Conservation (phyloP, 441 rosid genomes). For the Syzygium syzygioides region DNA sequence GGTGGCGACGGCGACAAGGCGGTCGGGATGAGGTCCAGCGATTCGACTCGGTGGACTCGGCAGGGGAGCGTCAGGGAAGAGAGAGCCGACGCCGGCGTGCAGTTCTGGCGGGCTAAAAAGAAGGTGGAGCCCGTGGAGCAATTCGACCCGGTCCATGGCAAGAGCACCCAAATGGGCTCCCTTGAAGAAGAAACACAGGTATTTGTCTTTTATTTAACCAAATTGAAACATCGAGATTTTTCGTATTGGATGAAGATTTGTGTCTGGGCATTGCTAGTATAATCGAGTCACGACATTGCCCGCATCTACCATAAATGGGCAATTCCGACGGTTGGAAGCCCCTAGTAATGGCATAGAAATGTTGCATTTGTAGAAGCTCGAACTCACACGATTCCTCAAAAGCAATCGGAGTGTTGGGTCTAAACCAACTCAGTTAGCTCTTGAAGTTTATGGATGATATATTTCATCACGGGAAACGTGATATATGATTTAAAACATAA, state of each 20-base stretch:
- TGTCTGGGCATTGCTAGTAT: background rate
- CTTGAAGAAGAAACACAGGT: background rate
- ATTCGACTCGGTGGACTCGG: background rate
- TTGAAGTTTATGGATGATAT: background rate
- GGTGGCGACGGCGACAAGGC: background rate
- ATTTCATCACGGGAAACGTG: background rate
- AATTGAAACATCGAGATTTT: background rate
- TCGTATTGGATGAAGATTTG: background rate
- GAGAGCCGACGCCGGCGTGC: background rate
- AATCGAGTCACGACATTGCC: background rate
- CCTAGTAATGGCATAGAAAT: background rate
- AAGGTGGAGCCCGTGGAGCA: background rate
- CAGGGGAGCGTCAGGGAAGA: background rate
- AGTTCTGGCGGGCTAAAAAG: background rate
- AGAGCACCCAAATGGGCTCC: background rate
- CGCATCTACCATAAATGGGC: background rate
- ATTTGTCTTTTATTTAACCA: background rate
- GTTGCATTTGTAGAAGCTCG: accelerated
- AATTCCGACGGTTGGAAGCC: background rate
- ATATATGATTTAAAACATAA: background rate
- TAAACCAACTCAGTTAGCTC: background rate
- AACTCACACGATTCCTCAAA: background rate
- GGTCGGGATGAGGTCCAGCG: background rate
- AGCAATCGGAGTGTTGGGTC: accelerated
- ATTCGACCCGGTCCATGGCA: background rate